These are phyloP conservation scores for Lichtheimia ornata DNA, from an alignment of 371 early-diverging fungal species.

Conservation along the genomic window DNA sequence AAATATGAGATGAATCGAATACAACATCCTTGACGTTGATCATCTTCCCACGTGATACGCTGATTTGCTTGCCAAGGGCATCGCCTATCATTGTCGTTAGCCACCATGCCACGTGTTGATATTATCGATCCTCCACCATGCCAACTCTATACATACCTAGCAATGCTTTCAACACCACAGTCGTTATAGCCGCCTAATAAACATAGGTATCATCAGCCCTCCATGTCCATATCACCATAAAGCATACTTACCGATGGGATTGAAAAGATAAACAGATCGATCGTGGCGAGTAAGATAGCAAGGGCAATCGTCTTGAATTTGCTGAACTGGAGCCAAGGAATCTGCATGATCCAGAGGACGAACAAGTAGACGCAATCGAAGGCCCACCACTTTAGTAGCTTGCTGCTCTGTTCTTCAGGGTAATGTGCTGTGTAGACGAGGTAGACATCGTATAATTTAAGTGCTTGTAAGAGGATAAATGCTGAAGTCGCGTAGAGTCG, in stretches of 20 bases:
- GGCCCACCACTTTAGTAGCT: conserved; percentile 33
- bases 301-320: conserved; percentile 28
- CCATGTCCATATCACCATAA: too few relatives aligned
- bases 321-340: conserved; percentile 54
- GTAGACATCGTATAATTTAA: conserved; percentile 31
- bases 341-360: conserved; percentile 32
- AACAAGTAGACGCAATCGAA: conserved; percentile 33
- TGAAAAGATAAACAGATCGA: conserved; percentile 32
- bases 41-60: conserved; percentile 40
- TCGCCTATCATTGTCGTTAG: conserved; percentile 20
- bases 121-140: background rate
- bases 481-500: conserved; percentile 40
- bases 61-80: conserved; percentile 32
- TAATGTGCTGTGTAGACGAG: conserved; percentile 23
- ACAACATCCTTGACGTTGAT: conserved; percentile 46
- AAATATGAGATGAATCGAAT: conserved; percentile 41
- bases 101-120: background rate
- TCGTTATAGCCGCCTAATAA: conserved; percentile 11
- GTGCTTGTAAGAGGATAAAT: conserved; percentile 34
- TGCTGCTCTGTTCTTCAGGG: conserved; percentile 30
- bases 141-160: conserved; percentile 10
- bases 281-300: conserved; percentile 6
- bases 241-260: conserved; percentile 30
- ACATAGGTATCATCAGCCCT: background rate
- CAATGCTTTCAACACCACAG: conserved; percentile 12